Evolutionary conservation across 768 basidiomycete genomes (phyloP), one percentile per base, ranked within the genome.

Genomic region (Leucosporidium yakuticum): DNA sequence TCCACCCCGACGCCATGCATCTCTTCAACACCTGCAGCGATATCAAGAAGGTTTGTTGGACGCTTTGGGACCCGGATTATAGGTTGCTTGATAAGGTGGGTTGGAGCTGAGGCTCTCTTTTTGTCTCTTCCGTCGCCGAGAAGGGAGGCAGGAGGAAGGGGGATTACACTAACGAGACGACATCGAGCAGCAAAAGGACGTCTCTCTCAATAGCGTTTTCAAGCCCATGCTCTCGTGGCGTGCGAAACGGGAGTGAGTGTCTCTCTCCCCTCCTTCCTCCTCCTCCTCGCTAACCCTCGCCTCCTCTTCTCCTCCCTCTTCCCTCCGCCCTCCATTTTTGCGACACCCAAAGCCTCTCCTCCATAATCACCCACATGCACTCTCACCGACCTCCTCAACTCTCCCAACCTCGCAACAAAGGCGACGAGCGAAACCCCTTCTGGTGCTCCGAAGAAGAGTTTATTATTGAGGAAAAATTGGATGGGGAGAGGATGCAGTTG

Each of bases 1-100:
- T 97, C 75, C 96, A 99, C 79, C 89, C 91, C 0, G 93, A 98
- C 74, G 94, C 95, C 0, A 87, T 90, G 69, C 90, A 91, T 76
- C 79, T 96, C 12, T 99, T 90, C 81, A 97, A 97, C 77, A 93
- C 92, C 1, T 97, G 92, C 77, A 97, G 94, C 0, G 94, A 98
- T 78, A 81, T 98, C 56, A 94, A 94, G 81, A 89, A 90, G 66
- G 90, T 99, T 4, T 87, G 86, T 39, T 97, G 88, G 87, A 87
- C 88, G 62, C 81, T 99, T 2, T 88, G 87, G 82, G 87, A 96
- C 77, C 87, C 88, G 0, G 80, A 83, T 4, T 82, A 83, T 57
- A 82, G 90, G 51, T 65, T 80, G 32, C 71, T 77, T 29, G 76
- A 77, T 54, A 74, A 79, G 68, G 80, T 79, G 51, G 49, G 76